Conservation (phyloP, 371 early-diverging fungal species). For the Lichtheimia ornata region DNA sequence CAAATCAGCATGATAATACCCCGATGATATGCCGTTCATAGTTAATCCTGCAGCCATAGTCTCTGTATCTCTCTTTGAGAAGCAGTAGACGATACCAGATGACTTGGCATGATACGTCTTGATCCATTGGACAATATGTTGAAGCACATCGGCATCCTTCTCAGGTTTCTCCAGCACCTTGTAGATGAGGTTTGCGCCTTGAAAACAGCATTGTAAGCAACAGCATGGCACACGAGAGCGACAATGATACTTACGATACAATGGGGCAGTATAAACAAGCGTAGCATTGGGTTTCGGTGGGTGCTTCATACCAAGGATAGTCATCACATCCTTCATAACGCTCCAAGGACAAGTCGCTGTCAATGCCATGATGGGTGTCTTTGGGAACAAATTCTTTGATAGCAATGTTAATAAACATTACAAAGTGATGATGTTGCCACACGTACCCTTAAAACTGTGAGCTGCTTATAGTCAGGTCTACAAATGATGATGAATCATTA, state of each 20-base stretch:
- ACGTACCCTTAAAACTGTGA: constrained; percentile 41
- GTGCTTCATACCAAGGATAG: constrained; percentile 55
- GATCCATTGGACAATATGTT: constrained; percentile 71
- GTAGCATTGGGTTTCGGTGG: constrained; percentile 44
- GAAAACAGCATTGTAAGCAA: background rate
- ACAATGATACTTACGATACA: constrained; percentile 38
- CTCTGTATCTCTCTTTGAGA: constrained; percentile 79
- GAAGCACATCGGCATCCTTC: constrained; percentile 53
- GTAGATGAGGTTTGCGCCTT: constrained; percentile 73
- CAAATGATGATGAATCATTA: too few relatives aligned
- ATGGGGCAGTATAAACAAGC: constrained; percentile 56
- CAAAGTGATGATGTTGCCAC: background rate
- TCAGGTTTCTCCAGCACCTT: constrained; percentile 65
- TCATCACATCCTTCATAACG: constrained; percentile 65
- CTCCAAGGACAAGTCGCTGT: constrained; percentile 87
- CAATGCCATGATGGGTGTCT: constrained; percentile 83
- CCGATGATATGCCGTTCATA: constrained; percentile 20
- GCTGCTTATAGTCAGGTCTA: constrained; percentile 46
- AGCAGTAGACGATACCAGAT: constrained; percentile 88
- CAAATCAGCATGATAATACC: constrained; percentile 84
- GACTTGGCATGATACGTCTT: constrained; percentile 51
- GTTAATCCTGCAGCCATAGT: constrained; percentile 61
- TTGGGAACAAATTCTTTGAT: constrained; percentile 55
- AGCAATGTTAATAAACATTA: background rate
- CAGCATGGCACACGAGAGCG: too few relatives aligned